phyloP scores from a whole-genome alignment of 257 asterid genomes.

The Schizonepeta tenuifolia region DNA sequence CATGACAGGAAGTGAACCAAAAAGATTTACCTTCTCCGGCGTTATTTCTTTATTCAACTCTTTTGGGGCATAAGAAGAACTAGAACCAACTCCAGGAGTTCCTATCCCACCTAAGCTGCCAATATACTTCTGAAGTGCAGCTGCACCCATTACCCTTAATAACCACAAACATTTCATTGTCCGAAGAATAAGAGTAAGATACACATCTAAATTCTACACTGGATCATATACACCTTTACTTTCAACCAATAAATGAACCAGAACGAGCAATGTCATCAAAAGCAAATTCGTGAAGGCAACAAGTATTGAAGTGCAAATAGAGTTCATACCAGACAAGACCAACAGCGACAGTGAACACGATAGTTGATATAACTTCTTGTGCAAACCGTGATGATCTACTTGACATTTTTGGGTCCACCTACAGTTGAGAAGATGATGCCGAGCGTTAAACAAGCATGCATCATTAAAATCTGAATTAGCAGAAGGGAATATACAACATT shows the following conservation, averaged over 20 bases:
- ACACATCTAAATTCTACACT: constrained; percentile 9
- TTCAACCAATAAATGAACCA: not conserved
- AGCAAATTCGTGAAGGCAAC: constrained; percentile 7
- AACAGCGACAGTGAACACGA: constrained; percentile 76
- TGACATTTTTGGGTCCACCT: constrained; percentile 87
- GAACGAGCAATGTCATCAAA: constrained; percentile 18
- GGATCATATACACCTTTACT: constrained; percentile 5
- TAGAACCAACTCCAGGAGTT: constrained; percentile 90
- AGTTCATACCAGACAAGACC: constrained; percentile 81
- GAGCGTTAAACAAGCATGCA: constrained; percentile 7
- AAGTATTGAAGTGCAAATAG: constrained; percentile 17
- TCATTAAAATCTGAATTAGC: constrained; percentile 15
- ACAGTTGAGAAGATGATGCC: constrained; percentile 33
- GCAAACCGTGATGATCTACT: constrained; percentile 75
- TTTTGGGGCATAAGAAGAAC: constrained; percentile 87
- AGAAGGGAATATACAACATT: constrained; percentile 19
- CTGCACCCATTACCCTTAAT: constrained; percentile 72
- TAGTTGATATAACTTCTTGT: constrained; percentile 78
- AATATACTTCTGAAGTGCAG: constrained; percentile 93
- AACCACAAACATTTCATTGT: constrained; percentile 27
- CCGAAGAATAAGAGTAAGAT: constrained; percentile 19
- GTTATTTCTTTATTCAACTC: constrained; percentile 80
- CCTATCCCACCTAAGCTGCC: constrained; percentile 97
- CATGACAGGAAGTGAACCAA: constrained; percentile 13
- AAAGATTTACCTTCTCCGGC: constrained; percentile 78